Base-by-base conservation (phyloP, 371 early-diverging fungal species). In the Apophysomyces variabilis region DNA sequence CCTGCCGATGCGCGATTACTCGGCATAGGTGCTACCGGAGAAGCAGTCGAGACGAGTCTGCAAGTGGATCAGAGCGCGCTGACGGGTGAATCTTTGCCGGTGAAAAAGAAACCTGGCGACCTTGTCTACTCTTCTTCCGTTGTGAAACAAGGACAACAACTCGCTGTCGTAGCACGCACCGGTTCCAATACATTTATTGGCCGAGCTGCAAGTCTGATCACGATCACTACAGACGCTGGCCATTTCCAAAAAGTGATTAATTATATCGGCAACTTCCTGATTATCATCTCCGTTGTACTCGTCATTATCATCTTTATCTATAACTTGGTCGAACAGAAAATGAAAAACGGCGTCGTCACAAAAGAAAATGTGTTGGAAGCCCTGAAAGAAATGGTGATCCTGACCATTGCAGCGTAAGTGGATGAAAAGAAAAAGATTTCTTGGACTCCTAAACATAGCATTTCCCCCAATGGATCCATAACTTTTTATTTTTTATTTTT, bases 61-160 rank as follows among this genome's bases (percentile, higher is more conserved):
- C 88, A 91, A 67, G 89, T 98, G 61, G 99, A 99, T 80, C 97
- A 99, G 80, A 91, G 97, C 57, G 94, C 96, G 5, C 82, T 99
- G 7, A 98, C 98, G 4, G 99, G 93, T 61, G 99, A 99, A 83
- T 93, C 95, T 7, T 79, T 96, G 16, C 93, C 95, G 14, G 92
- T 95, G 32, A 78, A 84, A 63, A 95, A 95, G 80, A 87, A 84
- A 63, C 90, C 89, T 73, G 93, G 90, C 47, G 87, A 89, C 69
- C 89, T 92, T 38, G 91, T 93, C 21, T 96, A 90, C 76, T 94
- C 95, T 18, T 94, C 94, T n/a, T 93, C 95, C 8, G 84, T 93
- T 47, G 89, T 94, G 64, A 94, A 93, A 78, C 94, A 93, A 71
- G 97, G 97, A 7, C 94, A 94, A 69, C 93, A 92, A 84, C 76